phyloP scores from a whole-genome alignment of 1,139 yeast genomes.

The Candida sp. region DNA sequence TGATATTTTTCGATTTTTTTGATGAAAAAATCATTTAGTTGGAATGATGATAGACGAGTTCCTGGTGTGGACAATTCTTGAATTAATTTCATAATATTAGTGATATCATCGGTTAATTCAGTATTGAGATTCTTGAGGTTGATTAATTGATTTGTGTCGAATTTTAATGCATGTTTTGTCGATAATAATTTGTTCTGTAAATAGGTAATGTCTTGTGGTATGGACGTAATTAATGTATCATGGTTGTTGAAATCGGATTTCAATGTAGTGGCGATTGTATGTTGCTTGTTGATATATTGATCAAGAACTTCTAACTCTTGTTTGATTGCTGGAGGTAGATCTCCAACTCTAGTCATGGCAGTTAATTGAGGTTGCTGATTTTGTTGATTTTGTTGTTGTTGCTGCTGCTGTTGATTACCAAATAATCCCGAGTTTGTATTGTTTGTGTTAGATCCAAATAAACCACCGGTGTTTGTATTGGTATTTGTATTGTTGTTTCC shows the following conservation, averaged over 20 bases:
- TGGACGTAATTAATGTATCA: constrained; percentile 66
- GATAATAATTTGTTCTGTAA: constrained; percentile 60
- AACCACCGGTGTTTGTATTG: constrained; percentile 6
- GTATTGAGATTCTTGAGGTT: constrained; percentile 40
- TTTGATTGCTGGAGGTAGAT: constrained; percentile 73
- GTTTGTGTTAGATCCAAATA: constrained; percentile 9
- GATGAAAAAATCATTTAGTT: constrained; percentile 44
- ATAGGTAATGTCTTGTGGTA: constrained; percentile 82
- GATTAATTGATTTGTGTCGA: constrained; percentile 33
- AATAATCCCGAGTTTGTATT: constrained; percentile 8
- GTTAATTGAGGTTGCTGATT: constrained; percentile 47
- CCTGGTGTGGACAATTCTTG: constrained; percentile 69
- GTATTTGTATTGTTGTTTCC: constrained; percentile 21
- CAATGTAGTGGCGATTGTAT: constrained; percentile 75
- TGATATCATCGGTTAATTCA: constrained; percentile 68
- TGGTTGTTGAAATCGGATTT: constrained; percentile 64
- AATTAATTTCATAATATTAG: constrained; percentile 62
- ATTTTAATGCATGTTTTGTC: constrained; percentile 63
- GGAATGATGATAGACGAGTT: constrained; percentile 52
- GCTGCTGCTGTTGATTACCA: constrained; percentile 8
- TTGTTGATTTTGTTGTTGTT: constrained; percentile 10
- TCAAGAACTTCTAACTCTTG: constrained; percentile 78
- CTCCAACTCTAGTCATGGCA: constrained; percentile 85
- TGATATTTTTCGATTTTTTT: constrained; percentile 67
- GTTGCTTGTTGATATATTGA: constrained; percentile 79